Evolutionary conservation across 1,139 yeast genomes (phyloP).

Genomic region (Hanseniaspora gamundiae): DNA sequence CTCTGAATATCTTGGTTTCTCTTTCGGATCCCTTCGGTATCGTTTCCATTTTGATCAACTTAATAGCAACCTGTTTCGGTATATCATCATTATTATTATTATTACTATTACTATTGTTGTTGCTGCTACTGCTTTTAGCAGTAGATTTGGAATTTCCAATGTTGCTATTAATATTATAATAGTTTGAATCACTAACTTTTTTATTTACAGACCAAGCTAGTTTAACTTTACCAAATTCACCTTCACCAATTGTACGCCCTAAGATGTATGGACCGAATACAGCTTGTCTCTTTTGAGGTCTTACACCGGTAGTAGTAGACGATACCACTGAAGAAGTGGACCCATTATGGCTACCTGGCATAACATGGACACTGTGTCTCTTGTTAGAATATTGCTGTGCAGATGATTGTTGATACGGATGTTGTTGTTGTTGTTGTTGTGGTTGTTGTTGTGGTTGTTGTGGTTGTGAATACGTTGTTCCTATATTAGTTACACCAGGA

Average conservation of each 20-base stretch:
- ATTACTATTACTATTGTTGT: slow-evolving; percentile 8
- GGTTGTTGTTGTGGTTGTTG: not conserved
- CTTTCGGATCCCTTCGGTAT: slow-evolving; percentile 75
- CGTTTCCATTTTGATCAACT: slow-evolving; percentile 75
- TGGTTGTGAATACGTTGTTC: no score
- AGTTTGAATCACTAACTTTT: slow-evolving; percentile 39
- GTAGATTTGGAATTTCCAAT: slow-evolving; percentile 57
- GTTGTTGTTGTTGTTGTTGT: not conserved
- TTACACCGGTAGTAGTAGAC: no score
- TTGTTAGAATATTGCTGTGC: not conserved
- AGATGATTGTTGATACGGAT: no score
- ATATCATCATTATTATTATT: slow-evolving; percentile 10
- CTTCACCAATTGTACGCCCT: slow-evolving; percentile 95
- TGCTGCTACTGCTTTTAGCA: slow-evolving; percentile 7
- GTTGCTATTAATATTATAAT: slow-evolving; percentile 8
- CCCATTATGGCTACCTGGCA: not conserved
- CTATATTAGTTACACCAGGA: no score
- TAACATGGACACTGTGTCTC: slow-evolving; percentile 1
- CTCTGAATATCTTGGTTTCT: slow-evolving; percentile 83
- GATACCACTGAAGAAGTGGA: no score
- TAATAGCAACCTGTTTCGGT: slow-evolving; percentile 87
- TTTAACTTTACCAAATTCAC: slow-evolving; percentile 95
- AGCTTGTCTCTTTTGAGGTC: slow-evolving; percentile 31
- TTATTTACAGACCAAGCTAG: slow-evolving; percentile 74
- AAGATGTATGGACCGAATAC: slow-evolving; percentile 73